Evolutionary conservation across 192 early-diverging fungal genomes (phyloP), one percentile per base, ranked within the genome.

Genomic region (Blastocladiella britannica): DNA sequence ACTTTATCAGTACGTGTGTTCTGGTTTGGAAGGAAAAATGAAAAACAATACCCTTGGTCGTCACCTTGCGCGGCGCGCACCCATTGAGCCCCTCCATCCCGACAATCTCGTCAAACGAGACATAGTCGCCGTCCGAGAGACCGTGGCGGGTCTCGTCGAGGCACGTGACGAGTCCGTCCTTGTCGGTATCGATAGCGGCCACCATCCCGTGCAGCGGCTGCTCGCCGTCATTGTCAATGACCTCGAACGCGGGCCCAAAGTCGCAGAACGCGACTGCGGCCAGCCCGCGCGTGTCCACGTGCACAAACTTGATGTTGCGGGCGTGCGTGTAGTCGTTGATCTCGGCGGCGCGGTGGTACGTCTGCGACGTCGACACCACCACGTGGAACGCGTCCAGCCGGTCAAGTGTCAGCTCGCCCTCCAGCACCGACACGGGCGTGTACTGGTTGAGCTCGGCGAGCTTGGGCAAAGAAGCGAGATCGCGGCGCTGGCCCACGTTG

Each of bases 381-480:
- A 76, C 70, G 63, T 79, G 75, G 73, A 70, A 80, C 52, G 68
- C 73, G 28, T 73, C 66, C 23, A 79, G 47, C 53, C 73, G 74
- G 26, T 81, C 83, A 55, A 78, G 73, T 5, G 79, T 83, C 53
- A 93, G 72, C 55, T 90, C 81, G 20, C 78, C 85, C 55, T 83
- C 76, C 37, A 85, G 66, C 20, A 92, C 81, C 53, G 80, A 75
- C 5, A 96, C 89, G 7, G 95, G 95, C 9, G 96, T 93, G 70
- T 99, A 99, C 63, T 80, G 77, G 72, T 99, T 99, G 51, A 99
- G 75, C 72, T 99, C 95, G 25, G 86, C 87, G 28, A 99, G 76
- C 47, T 82, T 82, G 47, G 86, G 79, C 9, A 75, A 74, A 29
- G 86, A 72, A 22, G 82, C 85, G 29, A 70, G 60, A 25, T 82